Evolutionary conservation across 129 eudicot species (phyloP), one percentile per base, ranked within the genome.

Genomic region (Flaveria sonorensis): DNA sequence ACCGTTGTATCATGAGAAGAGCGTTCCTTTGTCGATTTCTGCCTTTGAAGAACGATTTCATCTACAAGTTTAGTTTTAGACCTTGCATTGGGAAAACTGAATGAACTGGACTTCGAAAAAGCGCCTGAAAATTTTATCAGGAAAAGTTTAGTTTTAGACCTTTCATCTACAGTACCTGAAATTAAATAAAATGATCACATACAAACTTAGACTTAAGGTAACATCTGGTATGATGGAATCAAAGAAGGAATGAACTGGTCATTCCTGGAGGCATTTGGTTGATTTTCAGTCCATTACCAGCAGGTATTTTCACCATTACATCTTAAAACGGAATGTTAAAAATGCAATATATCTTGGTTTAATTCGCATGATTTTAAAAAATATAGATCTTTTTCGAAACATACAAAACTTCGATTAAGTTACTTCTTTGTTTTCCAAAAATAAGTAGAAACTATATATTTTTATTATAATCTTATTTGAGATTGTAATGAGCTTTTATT

Each of bases 21-120:
- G 66, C 83, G 76, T 82, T 85, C 95, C 73, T 78, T 83, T 12
- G 77, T 85, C 7, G 87, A 86, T 75, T 79, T 90, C 63, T 82
- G 88, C 83, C 88, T 89, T 81, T 77, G 89, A 80, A 81, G 87
- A 80, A 81, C 82, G 83, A 77, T 83, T 43, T 93, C 92, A 72
- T 87, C 98, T 9, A 84, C 88, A 76, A 77, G 91, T 79, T 83
- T 88, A 52, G 85, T 82, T 72, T 87, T 93, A 59, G 88, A 84
- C 82, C 83, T 90, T 79, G 83, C 82, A 75, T 70, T 89, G 55
- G 91, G 14, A 15, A 85, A 71, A 81, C 70, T 81, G 82, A 93
- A 90, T 19, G 98, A 93, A 64, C 81, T 88, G 12, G 98, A 93
- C 88, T 91, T 93, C 18, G 81, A 59, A 42, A 88, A 80, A 64